Conservation (phyloP, 2,329 filamentous ascomycete genomes). For the Cladosporium phlei region DNA sequence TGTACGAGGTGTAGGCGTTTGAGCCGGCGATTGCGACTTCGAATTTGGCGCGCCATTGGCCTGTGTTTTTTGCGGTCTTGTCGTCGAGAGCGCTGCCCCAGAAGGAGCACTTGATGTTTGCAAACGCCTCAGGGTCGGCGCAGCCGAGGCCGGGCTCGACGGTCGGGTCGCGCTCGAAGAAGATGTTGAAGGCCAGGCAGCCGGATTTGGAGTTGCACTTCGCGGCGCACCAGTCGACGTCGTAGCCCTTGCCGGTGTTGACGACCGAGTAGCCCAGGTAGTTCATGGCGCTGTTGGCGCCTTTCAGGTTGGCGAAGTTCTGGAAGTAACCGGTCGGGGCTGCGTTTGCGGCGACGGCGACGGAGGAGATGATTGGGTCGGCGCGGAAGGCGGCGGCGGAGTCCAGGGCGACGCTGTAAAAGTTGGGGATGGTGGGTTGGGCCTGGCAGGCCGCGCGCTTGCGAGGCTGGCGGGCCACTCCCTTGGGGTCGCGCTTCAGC, state of each 20-base stretch:
- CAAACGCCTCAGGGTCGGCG: constrained; percentile 31
- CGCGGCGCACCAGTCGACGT: constrained; percentile 18
- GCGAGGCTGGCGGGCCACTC: not conserved
- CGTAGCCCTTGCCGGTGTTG: constrained; percentile 16
- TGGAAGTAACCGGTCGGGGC: constrained; percentile 16
- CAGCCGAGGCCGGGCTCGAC: constrained; percentile 30
- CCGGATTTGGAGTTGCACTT: constrained; percentile 18
- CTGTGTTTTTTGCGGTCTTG: constrained; percentile 31
- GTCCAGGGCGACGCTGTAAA: constrained; percentile 1
- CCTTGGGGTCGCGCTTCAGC: constrained; percentile 1
- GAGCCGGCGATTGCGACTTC: constrained; percentile 40
- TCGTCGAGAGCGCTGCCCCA: constrained; percentile 31
- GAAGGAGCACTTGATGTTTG: constrained; percentile 34
- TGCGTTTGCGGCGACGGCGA: constrained; percentile 1
- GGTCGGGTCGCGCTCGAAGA: constrained; percentile 32
- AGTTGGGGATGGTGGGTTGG: not conserved
- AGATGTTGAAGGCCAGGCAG: constrained; percentile 25
- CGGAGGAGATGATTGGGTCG: constrained; percentile 13
- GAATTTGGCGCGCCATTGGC: constrained; percentile 33
- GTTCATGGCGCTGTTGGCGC: constrained; percentile 15
- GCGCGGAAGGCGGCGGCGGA: constrained; percentile 11
- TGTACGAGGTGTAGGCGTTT: constrained; percentile 30
- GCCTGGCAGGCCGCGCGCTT: constrained; percentile 5
- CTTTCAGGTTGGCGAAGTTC: constrained; percentile 18
- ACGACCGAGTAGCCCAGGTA: constrained; percentile 18